Base-by-base conservation (phyloP, 2,329 filamentous ascomycete genomes). In the Ophiocordyceps unilateralis region DNA sequence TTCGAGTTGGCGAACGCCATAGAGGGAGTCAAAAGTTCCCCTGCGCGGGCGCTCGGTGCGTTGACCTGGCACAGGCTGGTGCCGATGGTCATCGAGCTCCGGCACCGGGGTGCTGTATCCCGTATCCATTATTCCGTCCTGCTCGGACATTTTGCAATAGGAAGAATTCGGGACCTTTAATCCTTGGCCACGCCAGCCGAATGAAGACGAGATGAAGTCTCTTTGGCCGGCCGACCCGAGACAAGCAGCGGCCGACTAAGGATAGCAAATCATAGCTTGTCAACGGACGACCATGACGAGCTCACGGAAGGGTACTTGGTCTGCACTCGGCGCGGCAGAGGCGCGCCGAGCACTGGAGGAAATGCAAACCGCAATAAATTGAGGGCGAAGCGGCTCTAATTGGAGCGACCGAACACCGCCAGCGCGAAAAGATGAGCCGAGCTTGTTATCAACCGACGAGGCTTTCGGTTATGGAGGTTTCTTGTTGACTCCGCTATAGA, bases 401-500 rank as follows among this genome's bases (percentile, higher is more conserved):
- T 9, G 32, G 17, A 20, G 32, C 32, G 5, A 36, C 6, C 32
- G n/a, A 10, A 7, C 32, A 20, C n/a, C n/a, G 32, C 19, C 15
- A n/a, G 32, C 19, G 15, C 4, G 24, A 9, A 26, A 10, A 8
- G 24, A 12, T 12, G 14, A 23, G 20, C 23, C 20, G 37, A 22
- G 20, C 37, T 39, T 39, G 14, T 15, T 22, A 11, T 39, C 7
- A 7, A 20, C 11, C 14, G 20, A 39, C 3, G 37, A 10, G 14
- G 11, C 37, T 23, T 20, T 17, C 23, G 17, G n/a, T 95, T 96
- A 96, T 74, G 89, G 89, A 63, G 91, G 89, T 69, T 93, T 89
- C 72, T 87, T 91, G 73, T 91, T 85, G 71, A 87, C 84, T 82
- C 89, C 88, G 73, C 80, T 80, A 66, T 89, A 89, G 78, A 93